A percentile compares a stretch with the other conserved stretches of the same genome.
phyloP scores from a whole-genome alignment of 2,329 filamentous ascomycete genomes.

The Shiraia bambusicola region DNA sequence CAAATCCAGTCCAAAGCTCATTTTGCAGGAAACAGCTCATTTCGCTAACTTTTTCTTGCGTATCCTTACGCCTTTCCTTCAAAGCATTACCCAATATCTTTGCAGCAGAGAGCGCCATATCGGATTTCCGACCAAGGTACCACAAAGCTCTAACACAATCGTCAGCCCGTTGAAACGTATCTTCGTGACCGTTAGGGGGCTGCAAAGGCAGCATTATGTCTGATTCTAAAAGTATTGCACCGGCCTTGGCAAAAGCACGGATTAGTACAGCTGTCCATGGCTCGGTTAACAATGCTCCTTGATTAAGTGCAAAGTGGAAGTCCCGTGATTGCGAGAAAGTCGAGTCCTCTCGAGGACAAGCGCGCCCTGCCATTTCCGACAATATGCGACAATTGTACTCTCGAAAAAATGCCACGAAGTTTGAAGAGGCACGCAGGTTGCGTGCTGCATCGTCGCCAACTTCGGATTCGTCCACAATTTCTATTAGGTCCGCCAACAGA shows the following conservation, averaged over 20 bases:
- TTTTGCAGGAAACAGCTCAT: conserved; percentile 27
- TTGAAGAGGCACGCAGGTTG: conserved; percentile 23
- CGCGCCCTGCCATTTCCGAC: conserved; percentile 53
- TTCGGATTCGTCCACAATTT: conserved; percentile 50
- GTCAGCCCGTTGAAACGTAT: conserved; percentile 46
- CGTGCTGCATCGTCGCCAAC: conserved; percentile 26
- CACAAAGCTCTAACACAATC: conserved; percentile 57
- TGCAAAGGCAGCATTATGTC: conserved; percentile 20
- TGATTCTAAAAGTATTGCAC: conserved; percentile 44
- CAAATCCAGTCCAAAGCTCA: conserved; percentile 31
- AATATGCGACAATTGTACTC: conserved; percentile 50
- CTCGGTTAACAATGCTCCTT: conserved; percentile 60
- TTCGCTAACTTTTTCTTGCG: conserved; percentile 23
- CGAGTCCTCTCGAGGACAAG: conserved; percentile 38
- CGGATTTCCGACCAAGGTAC: conserved; percentile 58
- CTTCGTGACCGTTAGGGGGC: conserved; percentile 14
- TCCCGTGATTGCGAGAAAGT: conserved; percentile 41
- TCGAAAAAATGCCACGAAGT: conserved; percentile 47
- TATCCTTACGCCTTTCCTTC: conserved; percentile 26
- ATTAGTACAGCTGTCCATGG: conserved; percentile 62
- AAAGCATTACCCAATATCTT: conserved; percentile 41
- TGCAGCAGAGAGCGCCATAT: conserved; percentile 50
- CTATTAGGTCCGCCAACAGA: conserved; percentile 57
- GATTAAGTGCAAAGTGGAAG: conserved; percentile 57
- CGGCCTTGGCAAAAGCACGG: conserved; percentile 55